Base-by-base conservation (phyloP, 768 basidiomycete genomes). In the Holtermannia corniformis region DNA sequence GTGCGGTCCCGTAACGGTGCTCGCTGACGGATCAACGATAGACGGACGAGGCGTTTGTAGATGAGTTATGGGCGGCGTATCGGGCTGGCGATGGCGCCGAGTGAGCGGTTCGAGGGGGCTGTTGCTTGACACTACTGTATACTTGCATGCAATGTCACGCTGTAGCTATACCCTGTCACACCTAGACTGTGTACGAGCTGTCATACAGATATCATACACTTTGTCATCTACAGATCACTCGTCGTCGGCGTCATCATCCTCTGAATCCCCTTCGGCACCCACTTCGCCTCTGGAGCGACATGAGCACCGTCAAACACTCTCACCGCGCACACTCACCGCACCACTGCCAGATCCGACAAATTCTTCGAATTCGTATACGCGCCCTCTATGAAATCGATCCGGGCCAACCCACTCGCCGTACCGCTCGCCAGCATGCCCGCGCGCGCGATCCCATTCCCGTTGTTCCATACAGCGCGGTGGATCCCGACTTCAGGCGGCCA, bases 401-500 rank as follows among this genome's bases (percentile, higher is more conserved):
- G 76, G 61, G 86, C 90, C 19, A 97, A 73, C 1, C 92, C 95
- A 7, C 84, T 83, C 4, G 82, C 88, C 12, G 85, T 87, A 0
- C 82, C 85, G 16, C 84, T 85, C 1, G 85, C 90, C 19, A 92
- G 72, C 58, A 89, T 61, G 1, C 69, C 19, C 73, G 78, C 47
- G 76, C 79, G 19, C 72, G 76, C 19, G 62, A 87, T 75, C 1
- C 89, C 89, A 44, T 82, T 82, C 2, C 79, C 81, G 45, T 75
- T 78, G 70, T 95, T 86, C 93, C 93, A 97, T 1, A 74, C 76
- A 0, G 85, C 85, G 1, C 84, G 80, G 49, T 87, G 82, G 2
- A 95, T 78, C 16, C 81, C 82, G 1, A 90, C 81, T 63, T 89
- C 80, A 1, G 80, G 76, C 0, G 86, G 77, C 90, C 91, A 96